Base-by-base conservation (phyloP, 2,329 filamentous ascomycete genomes). In the Colletotrichum sp. region DNA sequence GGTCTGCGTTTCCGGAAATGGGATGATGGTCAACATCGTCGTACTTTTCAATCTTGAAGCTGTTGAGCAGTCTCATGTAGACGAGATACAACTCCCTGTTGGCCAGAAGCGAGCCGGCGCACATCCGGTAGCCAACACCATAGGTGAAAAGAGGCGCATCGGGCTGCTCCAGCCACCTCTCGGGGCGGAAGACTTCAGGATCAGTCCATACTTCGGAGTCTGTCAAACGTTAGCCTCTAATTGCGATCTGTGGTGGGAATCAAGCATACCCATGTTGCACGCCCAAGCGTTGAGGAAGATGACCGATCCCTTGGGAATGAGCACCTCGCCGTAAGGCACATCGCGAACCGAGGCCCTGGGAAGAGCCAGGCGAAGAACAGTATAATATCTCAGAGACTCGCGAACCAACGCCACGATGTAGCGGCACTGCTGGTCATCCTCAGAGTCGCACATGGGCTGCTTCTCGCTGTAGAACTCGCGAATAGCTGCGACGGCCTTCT, bases 211-310 rank as follows among this genome's bases (percentile, higher is more conserved):
- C 87, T 13, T 87, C 86, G 1, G 87, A 84, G 79, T 92, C 90
- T 77, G 10, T 6, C 16, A 55, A 15, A 1, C 5, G 10, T 70
- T 6, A 60, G 24, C 5, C 1, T 39, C 9, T 18, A 5, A 15
- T 62, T 62, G 5, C 5, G 24, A 5, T 26, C 24, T 26, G 5
- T 26, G 24, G 5, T 26, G 24, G 24, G 24, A 26, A 26, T 26
- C 5, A 26, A 26, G 5, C 24, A 5, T 26, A 26, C 24, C 26
- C 26, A 92, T 93, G 77, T 94, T 93, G 79, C 92, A 93, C 4
- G 92, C 92, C 92, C 92, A 93, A 0, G 91, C 90, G 74, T 94
- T 94, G 30, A 94, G 83, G 81, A 93, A 94, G 44, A 93, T 87
- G 0, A 93, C 90, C 2, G 91, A 93, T 1, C 91, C 92, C 60